A percentile compares a stretch with the other conserved stretches of the same genome.
These are phyloP conservation scores for Pseudocohnilembus persalinus DNA, from an alignment of 169 alveolate genomes.

Conservation along the genomic window DNA sequence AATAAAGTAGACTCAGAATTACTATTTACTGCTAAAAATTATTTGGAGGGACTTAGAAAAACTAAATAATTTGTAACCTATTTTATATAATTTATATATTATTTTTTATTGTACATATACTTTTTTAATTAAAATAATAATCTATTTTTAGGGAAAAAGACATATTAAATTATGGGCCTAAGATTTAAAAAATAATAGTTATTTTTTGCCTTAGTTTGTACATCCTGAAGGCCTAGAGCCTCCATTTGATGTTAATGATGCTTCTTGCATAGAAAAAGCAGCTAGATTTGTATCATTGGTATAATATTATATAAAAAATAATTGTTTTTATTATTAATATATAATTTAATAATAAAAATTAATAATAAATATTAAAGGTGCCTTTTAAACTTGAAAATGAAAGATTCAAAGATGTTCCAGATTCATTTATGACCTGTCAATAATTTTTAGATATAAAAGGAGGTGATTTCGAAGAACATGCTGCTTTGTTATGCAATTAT, in stretches of 20 bases:
- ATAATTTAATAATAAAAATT: too few relatives aligned
- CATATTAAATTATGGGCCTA: slow-evolving; percentile 77
- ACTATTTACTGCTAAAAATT: slow-evolving; percentile 38
- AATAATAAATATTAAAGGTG: slow-evolving; percentile 6
- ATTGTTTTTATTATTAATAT: not conserved
- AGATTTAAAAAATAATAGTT: slow-evolving; percentile 77
- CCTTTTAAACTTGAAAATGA: slow-evolving; percentile 86
- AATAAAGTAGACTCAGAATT: slow-evolving; percentile 70
- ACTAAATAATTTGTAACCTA: slow-evolving; percentile 38
- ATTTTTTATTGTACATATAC: slow-evolving; percentile 32
- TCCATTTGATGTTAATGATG: slow-evolving; percentile 32
- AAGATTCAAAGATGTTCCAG: slow-evolving; percentile 86
- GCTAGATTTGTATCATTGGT: slow-evolving; percentile 86
- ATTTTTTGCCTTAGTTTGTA: slow-evolving; percentile 76
- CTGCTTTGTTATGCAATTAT: slow-evolving; percentile 87
- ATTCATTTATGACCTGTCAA: slow-evolving; percentile 85
- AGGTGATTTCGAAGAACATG: slow-evolving; percentile 93
- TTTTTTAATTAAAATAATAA: slow-evolving; percentile 28
- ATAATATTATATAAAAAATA: too few relatives aligned
- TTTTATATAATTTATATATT: not conserved
- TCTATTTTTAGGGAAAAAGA: slow-evolving; percentile 53
- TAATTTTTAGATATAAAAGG: slow-evolving; percentile 87
- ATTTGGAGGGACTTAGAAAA: slow-evolving; percentile 41
- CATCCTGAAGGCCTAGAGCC: slow-evolving; percentile 73
- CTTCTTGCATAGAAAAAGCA: slow-evolving; percentile 80